Evolutionary conservation across 306 rosid genomes (phyloP).

Genomic region (Purshia tridentata): DNA sequence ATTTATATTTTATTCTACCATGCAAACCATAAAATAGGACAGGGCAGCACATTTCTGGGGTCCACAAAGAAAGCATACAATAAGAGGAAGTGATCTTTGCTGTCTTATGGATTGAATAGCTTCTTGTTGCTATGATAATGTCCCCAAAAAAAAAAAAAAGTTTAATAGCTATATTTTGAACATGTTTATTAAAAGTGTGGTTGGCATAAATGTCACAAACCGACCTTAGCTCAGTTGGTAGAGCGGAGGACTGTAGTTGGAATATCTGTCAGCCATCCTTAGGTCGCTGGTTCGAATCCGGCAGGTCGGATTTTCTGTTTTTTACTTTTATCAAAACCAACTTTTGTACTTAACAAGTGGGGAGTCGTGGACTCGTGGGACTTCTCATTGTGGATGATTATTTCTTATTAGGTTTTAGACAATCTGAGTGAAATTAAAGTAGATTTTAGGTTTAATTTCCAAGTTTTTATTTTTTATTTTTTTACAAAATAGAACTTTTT

Average conservation of each 20-base stretch:
- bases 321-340: no score
- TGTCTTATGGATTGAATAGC: not conserved
- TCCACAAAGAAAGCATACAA: slow-evolving; percentile 9
- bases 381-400: no score
- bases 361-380: no score
- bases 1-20: not conserved
- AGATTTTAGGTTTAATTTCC: no score
- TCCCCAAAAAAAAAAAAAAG: not conserved
- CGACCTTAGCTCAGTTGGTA: slow-evolving; percentile 82
- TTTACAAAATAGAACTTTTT: no score
- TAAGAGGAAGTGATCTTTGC: not conserved
- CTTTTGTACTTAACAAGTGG: no score
- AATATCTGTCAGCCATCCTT: slow-evolving; percentile 36
- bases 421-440: no score
- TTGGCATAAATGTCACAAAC: not conserved
- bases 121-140: not conserved
- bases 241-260: slow-evolving; percentile 77
- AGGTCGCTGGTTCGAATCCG: slow-evolving; percentile 77
- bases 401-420: no score
- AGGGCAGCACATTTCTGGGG: not conserved
- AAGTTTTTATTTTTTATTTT: no score
- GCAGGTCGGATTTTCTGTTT: slow-evolving; percentile 44
- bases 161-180: not conserved
- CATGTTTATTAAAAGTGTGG: no score
- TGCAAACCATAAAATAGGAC: not conserved